Conservation (phyloP, 805 yeast species). For the Cephaloascus albidus region DNA sequence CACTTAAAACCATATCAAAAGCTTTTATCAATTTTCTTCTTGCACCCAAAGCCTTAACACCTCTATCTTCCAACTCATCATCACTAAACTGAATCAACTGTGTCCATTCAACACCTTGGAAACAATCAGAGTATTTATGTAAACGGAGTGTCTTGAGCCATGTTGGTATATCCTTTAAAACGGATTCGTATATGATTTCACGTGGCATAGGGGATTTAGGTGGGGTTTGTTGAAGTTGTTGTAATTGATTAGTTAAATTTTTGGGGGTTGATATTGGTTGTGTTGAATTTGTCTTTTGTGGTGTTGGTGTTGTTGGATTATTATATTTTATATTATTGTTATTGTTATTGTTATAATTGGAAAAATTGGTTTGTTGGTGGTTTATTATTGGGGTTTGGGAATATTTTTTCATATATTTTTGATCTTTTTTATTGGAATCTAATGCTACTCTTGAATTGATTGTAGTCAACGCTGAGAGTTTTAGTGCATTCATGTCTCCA, state of each 20-base stretch:
- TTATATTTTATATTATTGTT: no score
- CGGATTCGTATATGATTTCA: conserved; percentile 41
- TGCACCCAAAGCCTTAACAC: conserved; percentile 94
- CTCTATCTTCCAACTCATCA: conserved; percentile 58
- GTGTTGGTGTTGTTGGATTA: background rate
- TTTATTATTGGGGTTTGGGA: background rate
- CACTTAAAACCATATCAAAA: conserved; percentile 69
- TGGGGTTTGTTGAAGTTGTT: background rate
- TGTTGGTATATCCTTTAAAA: conserved; percentile 72
- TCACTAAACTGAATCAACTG: conserved; percentile 68
- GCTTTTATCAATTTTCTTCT: conserved; percentile 89
- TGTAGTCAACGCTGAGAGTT: conserved; percentile 59
- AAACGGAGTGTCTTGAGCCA: conserved; percentile 87
- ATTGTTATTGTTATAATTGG: background rate
- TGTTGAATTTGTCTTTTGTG: background rate
- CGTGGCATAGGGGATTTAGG: conserved; percentile 35
- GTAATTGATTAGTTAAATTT: background rate
- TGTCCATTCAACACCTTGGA: conserved; percentile 70
- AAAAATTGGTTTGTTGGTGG: background rate
- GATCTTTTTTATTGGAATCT: conserved; percentile 26
- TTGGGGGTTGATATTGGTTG: background rate
- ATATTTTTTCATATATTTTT: no score
- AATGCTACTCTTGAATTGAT: conserved; percentile 46
- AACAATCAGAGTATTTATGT: conserved; percentile 87
- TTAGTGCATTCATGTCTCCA: conserved; percentile 23